Percentiles rank a stretch among this genome's conserved stretches.
phyloP scores from a whole-genome alignment of 2,329 filamentous ascomycete species.

The Botrytis fabae region DNA sequence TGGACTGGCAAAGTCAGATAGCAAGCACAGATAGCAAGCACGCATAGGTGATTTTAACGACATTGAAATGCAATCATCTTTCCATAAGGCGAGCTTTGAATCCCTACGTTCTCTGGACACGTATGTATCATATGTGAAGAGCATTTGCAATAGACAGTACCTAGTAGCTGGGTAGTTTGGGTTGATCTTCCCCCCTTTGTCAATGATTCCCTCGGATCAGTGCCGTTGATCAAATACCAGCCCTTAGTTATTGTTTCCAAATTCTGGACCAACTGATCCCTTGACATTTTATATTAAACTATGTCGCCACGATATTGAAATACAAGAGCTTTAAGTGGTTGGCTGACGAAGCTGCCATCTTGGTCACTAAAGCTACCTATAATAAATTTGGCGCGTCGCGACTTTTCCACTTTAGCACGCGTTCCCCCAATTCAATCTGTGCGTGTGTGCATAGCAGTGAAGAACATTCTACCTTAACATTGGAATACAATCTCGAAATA shows the following conservation, averaged over 20 bases:
- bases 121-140: background rate
- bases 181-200: background rate
- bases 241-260: background rate
- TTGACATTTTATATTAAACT: background rate
- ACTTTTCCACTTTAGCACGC: constrained; percentile 22
- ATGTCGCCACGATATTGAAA: background rate
- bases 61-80: background rate
- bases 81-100: background rate
- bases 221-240: background rate
- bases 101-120: background rate
- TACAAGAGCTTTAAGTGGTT: constrained; percentile 1
- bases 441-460: background rate
- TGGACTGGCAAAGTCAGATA: background rate
- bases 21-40: background rate
- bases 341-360: background rate
- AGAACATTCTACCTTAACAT: constrained; percentile 1
- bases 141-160: background rate
- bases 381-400: constrained; percentile 22
- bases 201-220: background rate
- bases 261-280: background rate
- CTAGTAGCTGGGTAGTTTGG: background rate
- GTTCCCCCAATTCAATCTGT: constrained; percentile 8
- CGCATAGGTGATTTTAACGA: background rate
- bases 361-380: background rate
- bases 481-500: background rate